These are phyloP conservation scores for Fraxinus sp. DNA, from an alignment of 305 asterid species.

Conservation along the genomic window DNA sequence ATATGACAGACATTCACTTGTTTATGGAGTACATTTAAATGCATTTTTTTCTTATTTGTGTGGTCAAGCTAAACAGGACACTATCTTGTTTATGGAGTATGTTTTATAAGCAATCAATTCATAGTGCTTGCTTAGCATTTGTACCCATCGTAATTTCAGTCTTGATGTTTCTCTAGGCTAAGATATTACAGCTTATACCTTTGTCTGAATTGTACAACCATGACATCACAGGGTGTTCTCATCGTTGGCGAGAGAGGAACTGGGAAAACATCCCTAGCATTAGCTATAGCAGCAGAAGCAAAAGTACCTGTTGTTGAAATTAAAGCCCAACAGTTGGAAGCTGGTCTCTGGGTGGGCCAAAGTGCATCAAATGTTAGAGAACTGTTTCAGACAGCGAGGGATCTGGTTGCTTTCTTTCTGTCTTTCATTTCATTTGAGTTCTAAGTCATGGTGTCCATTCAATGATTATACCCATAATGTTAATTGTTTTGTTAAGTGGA, in stretches of 20 bases:
- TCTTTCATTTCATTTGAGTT: slow-evolving; percentile 18
- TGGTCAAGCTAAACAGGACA: background rate
- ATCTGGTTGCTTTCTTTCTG: slow-evolving; percentile 62
- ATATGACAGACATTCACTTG: slow-evolving; percentile 13
- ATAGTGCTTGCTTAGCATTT: slow-evolving; percentile 5
- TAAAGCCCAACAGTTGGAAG: slow-evolving; percentile 89
- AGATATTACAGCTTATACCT: slow-evolving; percentile 15
- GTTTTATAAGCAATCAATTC: background rate
- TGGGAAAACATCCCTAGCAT: slow-evolving; percentile 88
- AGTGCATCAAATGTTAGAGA: slow-evolving; percentile 98
- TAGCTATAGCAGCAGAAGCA: slow-evolving; percentile 98
- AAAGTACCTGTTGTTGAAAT: slow-evolving; percentile 95
- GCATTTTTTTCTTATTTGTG: background rate
- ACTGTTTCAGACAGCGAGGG: slow-evolving; percentile 95
- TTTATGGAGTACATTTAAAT: background rate
- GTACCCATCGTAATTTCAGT: background rate
- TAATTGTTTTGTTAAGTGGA: background rate
- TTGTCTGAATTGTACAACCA: slow-evolving; percentile 30
- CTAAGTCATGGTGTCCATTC: slow-evolving; percentile 12
- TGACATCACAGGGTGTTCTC: slow-evolving; percentile 79
- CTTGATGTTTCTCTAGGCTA: background rate
- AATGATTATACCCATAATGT: background rate
- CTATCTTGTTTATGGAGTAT: background rate
- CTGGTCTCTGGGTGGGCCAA: slow-evolving; percentile 98
- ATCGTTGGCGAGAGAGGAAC: slow-evolving; percentile 99